Evolutionary conservation across 1,284 basidiomycete genomes (phyloP).

Genomic region (Austroboletus niveus): DNA sequence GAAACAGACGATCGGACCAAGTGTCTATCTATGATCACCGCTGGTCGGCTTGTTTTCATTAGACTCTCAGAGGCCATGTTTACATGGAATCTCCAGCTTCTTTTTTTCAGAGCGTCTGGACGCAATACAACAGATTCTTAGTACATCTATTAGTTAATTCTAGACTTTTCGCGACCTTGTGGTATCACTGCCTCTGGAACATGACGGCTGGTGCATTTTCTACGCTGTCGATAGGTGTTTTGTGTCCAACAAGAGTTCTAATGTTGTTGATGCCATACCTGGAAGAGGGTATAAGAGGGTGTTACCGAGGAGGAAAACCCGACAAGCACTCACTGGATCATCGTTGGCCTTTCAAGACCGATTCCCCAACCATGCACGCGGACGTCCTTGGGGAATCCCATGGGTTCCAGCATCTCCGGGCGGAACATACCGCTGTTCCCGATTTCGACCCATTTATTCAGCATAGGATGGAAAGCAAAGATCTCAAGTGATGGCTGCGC

Average conservation of each 20-base stretch:
- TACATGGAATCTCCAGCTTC: background rate
- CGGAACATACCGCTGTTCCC: constrained; percentile 99
- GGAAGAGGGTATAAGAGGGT: constrained; percentile 4
- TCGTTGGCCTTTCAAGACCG: constrained; percentile 94
- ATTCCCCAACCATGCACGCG: constrained; percentile 98
- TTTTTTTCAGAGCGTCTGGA: background rate
- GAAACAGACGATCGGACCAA: constrained; percentile 1
- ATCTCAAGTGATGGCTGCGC: constrained; percentile 95
- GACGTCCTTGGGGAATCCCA: constrained; percentile 98
- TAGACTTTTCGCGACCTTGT: background rate
- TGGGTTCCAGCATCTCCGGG: constrained; percentile 98
- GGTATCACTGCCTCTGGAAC: constrained; percentile 50
- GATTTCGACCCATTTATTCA: constrained; percentile 96
- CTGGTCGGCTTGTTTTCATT: constrained; percentile 3
- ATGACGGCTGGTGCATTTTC: constrained; percentile 89
- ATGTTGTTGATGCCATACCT: constrained; percentile 95
- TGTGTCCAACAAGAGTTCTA: constrained; percentile 95
- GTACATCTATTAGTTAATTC: constrained; percentile 4
- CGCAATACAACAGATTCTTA: constrained; percentile 1
- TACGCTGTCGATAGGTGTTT: constrained; percentile 87
- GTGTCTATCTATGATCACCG: background rate
- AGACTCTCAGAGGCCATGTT: background rate
- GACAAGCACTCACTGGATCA: constrained; percentile 79
- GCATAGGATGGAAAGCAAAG: constrained; percentile 95
- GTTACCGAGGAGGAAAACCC: background rate